Evolutionary conservation across 1,139 yeast species (phyloP), one percentile per base, ranked within the genome.

Genomic region (Taphrina confusa): DNA sequence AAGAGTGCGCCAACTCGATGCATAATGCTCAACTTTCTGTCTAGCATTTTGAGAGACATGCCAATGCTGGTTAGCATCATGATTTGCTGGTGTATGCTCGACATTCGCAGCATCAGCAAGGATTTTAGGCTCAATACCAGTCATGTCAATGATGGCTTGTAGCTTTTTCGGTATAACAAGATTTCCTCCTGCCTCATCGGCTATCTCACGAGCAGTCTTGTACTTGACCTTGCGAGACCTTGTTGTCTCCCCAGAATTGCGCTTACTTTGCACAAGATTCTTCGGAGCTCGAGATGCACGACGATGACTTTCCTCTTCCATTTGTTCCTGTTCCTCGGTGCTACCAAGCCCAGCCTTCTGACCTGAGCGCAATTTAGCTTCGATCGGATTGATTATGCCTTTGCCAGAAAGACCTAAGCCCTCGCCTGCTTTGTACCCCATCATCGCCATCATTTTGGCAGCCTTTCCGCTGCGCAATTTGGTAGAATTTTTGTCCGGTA

Each of bases 381-480:
- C 85, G 9, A 92, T 83, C 0, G 97, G 97, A 18, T 80, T 80
- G 0, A 80, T 79, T 1, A 89, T 88, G 40, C 98, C 98, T 57
- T 78, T 78, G 0, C 84, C 82, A 22, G 77, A 73, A 3, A 75
- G 73, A 0, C 98, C 98, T 22, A 92, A 78, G 0, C 97, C 97
- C 65, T 80, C 76, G 0, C 98, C 98, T 45, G 80, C 80, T 14
- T 78, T 78, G 70, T 89, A 91, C 0, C 98, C 98, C 97, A 92
- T 91, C 66, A 83, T 80, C 68, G 82, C 78, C 76, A 92, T 72
- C 57, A 92, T 75, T 58, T 80, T 75, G 1, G 96, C 96, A 34
- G 97, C 98, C 47, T 89, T 81, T 8, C 98, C 97, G 68, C 90
- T 91, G 46, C 69, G 70, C 22, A 64, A 57, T 14, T 57, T 33